Conservation (phyloP, 805 yeast genomes). For the Pichia gijzeniarum region DNA sequence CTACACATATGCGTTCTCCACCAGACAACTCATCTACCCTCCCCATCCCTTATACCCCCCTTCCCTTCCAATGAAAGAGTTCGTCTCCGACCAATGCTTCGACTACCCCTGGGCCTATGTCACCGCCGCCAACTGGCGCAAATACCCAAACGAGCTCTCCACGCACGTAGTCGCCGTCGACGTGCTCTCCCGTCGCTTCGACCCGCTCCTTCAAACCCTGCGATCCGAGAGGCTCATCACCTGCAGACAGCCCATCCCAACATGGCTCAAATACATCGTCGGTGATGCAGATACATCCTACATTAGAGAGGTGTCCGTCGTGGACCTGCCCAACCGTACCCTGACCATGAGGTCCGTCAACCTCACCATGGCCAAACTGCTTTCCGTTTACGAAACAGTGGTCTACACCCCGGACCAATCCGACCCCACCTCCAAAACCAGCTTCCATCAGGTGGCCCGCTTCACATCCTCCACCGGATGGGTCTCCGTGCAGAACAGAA, state of each 20-base stretch:
- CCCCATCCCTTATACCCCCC: too few relatives aligned
- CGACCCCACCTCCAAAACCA: slow-evolving; percentile 46
- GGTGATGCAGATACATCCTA: slow-evolving; percentile 71
- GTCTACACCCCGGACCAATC: slow-evolving; percentile 61
- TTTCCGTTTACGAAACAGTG: slow-evolving; percentile 85
- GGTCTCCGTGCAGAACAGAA: slow-evolving; percentile 62
- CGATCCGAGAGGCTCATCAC: slow-evolving; percentile 84
- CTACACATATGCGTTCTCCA: too few relatives aligned
- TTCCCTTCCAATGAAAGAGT: slow-evolving; percentile 72
- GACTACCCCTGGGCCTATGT: slow-evolving; percentile 90
- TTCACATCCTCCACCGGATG: slow-evolving; percentile 80
- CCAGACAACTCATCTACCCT: too few relatives aligned
- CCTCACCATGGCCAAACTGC: slow-evolving; percentile 68
- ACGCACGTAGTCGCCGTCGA: slow-evolving; percentile 94
- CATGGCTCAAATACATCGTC: slow-evolving; percentile 66
- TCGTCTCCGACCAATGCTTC: slow-evolving; percentile 62
- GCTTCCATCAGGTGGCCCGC: slow-evolving; percentile 76
- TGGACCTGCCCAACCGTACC: slow-evolving; percentile 59
- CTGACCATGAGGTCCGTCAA: slow-evolving; percentile 81
- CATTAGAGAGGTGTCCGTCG: slow-evolving; percentile 84
- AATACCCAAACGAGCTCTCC: slow-evolving; percentile 91
- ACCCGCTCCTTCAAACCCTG: slow-evolving; percentile 45
- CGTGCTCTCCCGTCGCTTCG: slow-evolving; percentile 66
- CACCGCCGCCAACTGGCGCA: slow-evolving; percentile 93
- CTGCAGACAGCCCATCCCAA: slow-evolving; percentile 80